phyloP scores from a whole-genome alignment of 805 yeast species.

The Sugiyamaella lignohabitans region DNA sequence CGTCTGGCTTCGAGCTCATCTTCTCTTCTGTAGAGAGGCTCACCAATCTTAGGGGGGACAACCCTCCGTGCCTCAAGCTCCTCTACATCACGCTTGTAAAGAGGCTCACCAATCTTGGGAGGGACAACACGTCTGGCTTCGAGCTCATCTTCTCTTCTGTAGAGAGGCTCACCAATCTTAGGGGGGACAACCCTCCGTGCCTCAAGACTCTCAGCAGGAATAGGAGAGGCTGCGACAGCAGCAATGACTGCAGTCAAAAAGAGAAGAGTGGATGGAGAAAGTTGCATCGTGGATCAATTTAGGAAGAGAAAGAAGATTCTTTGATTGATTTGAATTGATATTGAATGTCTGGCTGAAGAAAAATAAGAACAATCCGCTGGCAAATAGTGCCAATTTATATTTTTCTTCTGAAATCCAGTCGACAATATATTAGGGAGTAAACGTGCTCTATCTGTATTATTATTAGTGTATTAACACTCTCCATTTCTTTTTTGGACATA shows the following conservation, averaged over 20 bases:
- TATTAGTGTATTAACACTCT: too few relatives aligned
- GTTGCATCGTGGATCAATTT: not conserved
- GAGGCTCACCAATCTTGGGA: conserved; percentile 8
- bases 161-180: conserved; percentile 8
- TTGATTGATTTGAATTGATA: not conserved
- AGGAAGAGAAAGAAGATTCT: not conserved
- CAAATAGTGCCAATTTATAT: not conserved
- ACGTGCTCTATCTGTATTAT: too few relatives aligned
- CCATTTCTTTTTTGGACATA: too few relatives aligned
- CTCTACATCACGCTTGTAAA: conserved; percentile 4
- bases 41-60: conserved; percentile 1
- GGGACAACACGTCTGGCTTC: conserved; percentile 5
- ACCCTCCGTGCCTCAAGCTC: not conserved
- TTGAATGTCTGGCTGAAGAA: not conserved
- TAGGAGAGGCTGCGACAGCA: conserved; percentile 1
- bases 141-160: conserved; percentile 3
- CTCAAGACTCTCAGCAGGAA: not conserved
- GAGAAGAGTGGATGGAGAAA: not conserved
- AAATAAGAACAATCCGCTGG: not conserved
- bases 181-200: conserved; percentile 4
- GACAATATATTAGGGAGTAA: too few relatives aligned
- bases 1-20: conserved; percentile 4
- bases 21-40: conserved; percentile 9
- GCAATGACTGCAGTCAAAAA: not conserved
- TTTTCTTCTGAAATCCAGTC: too few relatives aligned